These are phyloP conservation scores for Fusarium nygamai DNA, from an alignment of 2,329 filamentous ascomycete genomes.

Conservation along the genomic window DNA sequence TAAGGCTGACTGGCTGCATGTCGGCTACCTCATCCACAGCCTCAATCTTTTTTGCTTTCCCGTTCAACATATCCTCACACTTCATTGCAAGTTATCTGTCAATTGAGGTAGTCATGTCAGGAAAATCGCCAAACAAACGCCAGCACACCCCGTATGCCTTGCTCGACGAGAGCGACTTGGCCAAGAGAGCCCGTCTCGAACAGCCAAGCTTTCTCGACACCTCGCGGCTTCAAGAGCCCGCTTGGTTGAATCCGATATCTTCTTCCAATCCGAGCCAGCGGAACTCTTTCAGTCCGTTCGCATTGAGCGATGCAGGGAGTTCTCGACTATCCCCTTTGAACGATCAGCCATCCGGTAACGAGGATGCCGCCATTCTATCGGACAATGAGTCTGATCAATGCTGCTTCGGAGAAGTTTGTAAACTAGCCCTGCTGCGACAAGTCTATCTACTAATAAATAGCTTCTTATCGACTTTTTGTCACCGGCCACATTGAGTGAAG, in stretches of 20 bases:
- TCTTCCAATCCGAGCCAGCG: neutral
- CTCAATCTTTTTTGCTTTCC: neutral
- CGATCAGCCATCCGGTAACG: fast-evolving
- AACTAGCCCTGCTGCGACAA: fast-evolving
- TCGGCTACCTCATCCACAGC: neutral
- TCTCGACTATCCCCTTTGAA: neutral
- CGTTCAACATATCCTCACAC: too few species aligned
- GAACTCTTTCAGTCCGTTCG: neutral
- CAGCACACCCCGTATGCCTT: fast-evolving
- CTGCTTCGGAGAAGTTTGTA: neutral
- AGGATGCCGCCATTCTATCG: neutral
- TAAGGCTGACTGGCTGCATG: neutral
- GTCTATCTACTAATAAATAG: neutral
- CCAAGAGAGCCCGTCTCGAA: neutral
- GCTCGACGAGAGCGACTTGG: neutral
- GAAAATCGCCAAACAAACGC: neutral
- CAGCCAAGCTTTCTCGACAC: neutral
- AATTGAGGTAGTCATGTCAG: neutral
- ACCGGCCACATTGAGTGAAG: neutral
- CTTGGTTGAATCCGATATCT: neutral
- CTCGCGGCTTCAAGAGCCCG: neutral
- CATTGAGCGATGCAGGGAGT: neutral
- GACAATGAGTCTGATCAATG: neutral
- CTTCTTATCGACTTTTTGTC: neutral
- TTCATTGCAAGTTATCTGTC: neutral